Base-by-base conservation (phyloP, 1,139 yeast genomes). In the Suhomyces chickasaworum region DNA sequence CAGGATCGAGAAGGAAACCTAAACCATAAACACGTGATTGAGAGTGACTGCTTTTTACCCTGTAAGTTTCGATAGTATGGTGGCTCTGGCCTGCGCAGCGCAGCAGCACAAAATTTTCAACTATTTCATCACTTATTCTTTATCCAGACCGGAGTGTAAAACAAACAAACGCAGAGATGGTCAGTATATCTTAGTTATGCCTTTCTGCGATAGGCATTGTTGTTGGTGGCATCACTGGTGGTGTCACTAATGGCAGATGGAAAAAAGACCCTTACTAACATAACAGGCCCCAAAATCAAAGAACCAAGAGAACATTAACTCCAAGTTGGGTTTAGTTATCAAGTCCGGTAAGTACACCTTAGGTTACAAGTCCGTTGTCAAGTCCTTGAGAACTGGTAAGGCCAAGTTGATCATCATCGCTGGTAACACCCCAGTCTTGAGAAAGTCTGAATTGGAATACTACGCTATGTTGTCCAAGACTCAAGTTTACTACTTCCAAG, bases 401-500 rank as follows among this genome's bases (percentile, higher is more conserved):
- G 96, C 99, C 68, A 93, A 95, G 89, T 86, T 93, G 78, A 83
- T 93, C 73, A 86, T 93, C 82, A 85, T 93, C 71, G 97, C 99
- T 68, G 96, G 96, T 76, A 93, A 93, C 95, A 91, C 99, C 71
- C 99, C 99, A 81, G 96, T 93, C 71, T 89, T 93, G 78, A 91
- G 99, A 86, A 93, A 93, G 84, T 90, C 98, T 65, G 99, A 93
- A 85, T 86, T 93, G 78, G 99, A 95, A 86, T 93, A 93, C 87
- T 95, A 95, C 91, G 98, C 99, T 71, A 93, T 93, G 99, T 87
- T 93, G 78, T 89, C 99, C 75, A 93, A 91, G 89, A 89, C 97
- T 75, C 85, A 84, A 73, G 96, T 93, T 68, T 93, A 91, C 95
- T 85, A 84, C 86, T 93, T 91, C 96, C 95, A 88, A 80, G 99